Conservation (phyloP, 1,139 yeast genomes). For the Pichia sp. region DNA sequence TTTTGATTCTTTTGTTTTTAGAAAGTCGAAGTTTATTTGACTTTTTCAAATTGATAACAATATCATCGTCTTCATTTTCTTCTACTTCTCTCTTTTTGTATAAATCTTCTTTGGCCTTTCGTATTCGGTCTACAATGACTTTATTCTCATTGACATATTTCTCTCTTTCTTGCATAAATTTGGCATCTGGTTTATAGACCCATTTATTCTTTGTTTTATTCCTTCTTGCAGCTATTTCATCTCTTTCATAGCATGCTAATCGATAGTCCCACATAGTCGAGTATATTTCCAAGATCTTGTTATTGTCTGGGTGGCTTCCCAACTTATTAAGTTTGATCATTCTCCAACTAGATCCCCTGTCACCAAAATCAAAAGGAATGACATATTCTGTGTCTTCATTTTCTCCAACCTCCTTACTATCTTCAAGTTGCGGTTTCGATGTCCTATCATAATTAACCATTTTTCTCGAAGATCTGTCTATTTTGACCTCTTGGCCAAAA, state of each 20-base stretch:
- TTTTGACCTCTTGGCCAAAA: neutral
- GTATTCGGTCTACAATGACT: conserved; percentile 1
- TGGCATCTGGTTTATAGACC: conserved; percentile 19
- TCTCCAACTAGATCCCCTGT: conserved; percentile 29
- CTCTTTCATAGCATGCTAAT: conserved; percentile 26
- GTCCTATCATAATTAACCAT: conserved; percentile 7
- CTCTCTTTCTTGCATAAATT: conserved; percentile 7
- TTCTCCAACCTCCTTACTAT: neutral
- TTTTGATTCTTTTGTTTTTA: conserved; percentile 3
- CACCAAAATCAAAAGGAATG: conserved; percentile 26
- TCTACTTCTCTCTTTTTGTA: conserved; percentile 23
- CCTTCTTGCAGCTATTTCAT: conserved; percentile 22
- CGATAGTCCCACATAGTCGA: conserved; percentile 16
- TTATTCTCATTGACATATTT: conserved; percentile 4
- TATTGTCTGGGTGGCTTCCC: conserved; percentile 11
- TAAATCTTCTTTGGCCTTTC: conserved; percentile 4
- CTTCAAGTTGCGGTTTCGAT: neutral
- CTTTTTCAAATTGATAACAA: conserved; percentile 26
- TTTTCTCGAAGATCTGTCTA: neutral
- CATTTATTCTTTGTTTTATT: conserved; percentile 8
- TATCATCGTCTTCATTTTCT: conserved; percentile 19
- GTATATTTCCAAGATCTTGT: conserved; percentile 6
- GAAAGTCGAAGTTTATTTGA: conserved; percentile 2
- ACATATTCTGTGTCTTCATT: neutral
- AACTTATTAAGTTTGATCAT: conserved; percentile 25